A percentile compares a stretch with the other conserved stretches of the same genome.
Conservation (phyloP, 208 protist genomes). For the Crithidia expoeki region DNA sequence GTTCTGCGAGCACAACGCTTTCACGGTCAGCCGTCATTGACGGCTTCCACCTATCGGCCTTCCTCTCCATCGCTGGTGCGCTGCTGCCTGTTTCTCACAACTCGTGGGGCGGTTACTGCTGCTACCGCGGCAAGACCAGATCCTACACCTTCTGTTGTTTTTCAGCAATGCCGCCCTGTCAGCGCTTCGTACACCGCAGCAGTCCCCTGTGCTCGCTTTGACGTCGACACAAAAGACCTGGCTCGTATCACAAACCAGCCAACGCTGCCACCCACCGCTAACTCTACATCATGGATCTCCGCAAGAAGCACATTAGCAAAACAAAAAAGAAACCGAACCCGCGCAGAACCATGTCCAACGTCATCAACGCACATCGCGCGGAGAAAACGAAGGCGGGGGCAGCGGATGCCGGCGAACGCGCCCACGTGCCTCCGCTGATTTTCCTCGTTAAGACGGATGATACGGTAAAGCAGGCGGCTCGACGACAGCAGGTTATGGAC, state of each 20-base stretch:
- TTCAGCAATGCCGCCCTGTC: constrained; percentile 14
- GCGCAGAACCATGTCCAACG: constrained; percentile 7
- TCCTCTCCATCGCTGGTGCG: background rate
- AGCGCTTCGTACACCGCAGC: constrained; percentile 13
- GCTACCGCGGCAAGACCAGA: background rate
- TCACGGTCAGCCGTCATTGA: background rate
- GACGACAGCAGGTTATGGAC: constrained; percentile 32
- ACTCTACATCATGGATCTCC: constrained; percentile 32
- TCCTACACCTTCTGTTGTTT: background rate
- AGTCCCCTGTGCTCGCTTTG: constrained; percentile 27
- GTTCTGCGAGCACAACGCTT: background rate
- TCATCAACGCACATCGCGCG: constrained; percentile 25
- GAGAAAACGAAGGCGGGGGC: constrained; percentile 20
- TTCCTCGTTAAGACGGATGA: constrained; percentile 35
- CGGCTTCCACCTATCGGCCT: background rate
- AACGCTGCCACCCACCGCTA: constrained; percentile 22
- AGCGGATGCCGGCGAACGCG: constrained; percentile 1
- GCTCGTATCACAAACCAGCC: constrained; percentile 26
- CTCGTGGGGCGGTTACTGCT: background rate
- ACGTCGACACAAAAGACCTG: constrained; percentile 20
- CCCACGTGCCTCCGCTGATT: constrained; percentile 22
- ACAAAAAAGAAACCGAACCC: constrained; percentile 21
- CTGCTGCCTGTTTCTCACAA: background rate
- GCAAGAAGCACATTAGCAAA: constrained; percentile 27
- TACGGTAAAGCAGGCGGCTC: constrained; percentile 27